phyloP scores from a whole-genome alignment of 73 alveolate genomes.

The Uronychia binucleata region DNA sequence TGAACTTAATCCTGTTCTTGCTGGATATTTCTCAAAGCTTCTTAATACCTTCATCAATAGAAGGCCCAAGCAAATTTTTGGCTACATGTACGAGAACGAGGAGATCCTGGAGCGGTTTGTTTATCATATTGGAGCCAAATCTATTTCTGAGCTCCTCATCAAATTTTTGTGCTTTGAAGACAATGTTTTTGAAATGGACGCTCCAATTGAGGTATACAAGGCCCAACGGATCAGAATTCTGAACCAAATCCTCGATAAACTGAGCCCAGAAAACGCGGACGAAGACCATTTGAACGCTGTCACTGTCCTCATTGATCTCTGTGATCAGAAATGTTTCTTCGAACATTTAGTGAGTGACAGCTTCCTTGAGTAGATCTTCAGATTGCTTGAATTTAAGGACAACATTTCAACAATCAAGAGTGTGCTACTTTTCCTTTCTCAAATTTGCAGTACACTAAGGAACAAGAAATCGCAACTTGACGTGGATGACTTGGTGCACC shows the following conservation, averaged over 20 bases:
- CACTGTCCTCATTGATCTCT: background rate
- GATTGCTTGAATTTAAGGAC: background rate
- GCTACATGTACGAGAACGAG: background rate
- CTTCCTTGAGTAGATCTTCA: background rate
- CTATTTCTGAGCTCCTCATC: conserved; percentile 45
- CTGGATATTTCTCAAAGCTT: conserved; percentile 60
- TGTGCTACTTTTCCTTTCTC: background rate
- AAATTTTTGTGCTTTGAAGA: conserved; percentile 50
- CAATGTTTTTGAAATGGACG: conserved; percentile 9
- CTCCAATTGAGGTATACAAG: background rate
- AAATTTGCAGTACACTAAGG: background rate
- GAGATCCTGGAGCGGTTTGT: conserved; percentile 2
- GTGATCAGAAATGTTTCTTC: background rate
- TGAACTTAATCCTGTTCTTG: conserved; percentile 52
- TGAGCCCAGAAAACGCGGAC: background rate
- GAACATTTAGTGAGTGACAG: background rate
- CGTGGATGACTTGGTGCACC: background rate
- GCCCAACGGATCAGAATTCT: background rate
- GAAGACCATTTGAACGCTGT: conserved; percentile 12
- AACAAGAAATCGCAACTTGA: background rate
- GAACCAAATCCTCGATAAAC: conserved; percentile 1
- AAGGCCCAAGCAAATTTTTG: conserved; percentile 10
- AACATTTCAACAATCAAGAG: background rate
- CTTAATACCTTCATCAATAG: conserved; percentile 38
- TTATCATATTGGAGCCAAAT: conserved; percentile 34